Evolutionary conservation across 148 eudicot species (phyloP).

Genomic region (Camellia japonica): DNA sequence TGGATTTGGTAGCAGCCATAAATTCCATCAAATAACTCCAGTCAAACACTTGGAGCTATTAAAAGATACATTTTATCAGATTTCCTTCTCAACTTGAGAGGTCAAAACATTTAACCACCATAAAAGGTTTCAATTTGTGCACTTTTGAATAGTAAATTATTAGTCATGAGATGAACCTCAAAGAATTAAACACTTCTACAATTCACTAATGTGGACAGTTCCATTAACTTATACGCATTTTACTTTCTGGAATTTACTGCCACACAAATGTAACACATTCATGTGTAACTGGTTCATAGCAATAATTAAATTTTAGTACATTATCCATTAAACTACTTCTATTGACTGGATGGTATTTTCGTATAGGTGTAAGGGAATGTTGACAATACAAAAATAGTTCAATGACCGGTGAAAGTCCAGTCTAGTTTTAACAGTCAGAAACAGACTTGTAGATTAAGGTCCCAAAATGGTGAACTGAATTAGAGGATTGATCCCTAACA

Average conservation of each 20-base stretch:
- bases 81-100: conserved; percentile 6
- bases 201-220: not conserved
- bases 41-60: not conserved
- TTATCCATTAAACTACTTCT: not conserved
- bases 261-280: not conserved
- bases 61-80: not conserved
- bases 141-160: not conserved
- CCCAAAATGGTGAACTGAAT: not conserved
- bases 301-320: not conserved
- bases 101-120: not conserved
- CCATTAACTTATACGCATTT: not conserved
- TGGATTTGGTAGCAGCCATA: not conserved
- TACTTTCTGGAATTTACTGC: not conserved
- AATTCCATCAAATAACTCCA: not conserved
- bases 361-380: not conserved
- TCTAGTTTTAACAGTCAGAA: not conserved
- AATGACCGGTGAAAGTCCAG: not conserved
- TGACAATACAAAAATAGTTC: not conserved
- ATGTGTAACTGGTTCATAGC: not conserved
- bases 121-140: not conserved
- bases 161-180: not conserved
- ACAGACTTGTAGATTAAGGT: not conserved
- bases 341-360: not conserved
- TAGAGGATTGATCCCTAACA: not conserved
- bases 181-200: not conserved